Evolutionary conservation across 1,284 basidiomycete species (phyloP), one percentile per base, ranked within the genome.

Genomic region (Cutaneotrichosporon arboriforme): DNA sequence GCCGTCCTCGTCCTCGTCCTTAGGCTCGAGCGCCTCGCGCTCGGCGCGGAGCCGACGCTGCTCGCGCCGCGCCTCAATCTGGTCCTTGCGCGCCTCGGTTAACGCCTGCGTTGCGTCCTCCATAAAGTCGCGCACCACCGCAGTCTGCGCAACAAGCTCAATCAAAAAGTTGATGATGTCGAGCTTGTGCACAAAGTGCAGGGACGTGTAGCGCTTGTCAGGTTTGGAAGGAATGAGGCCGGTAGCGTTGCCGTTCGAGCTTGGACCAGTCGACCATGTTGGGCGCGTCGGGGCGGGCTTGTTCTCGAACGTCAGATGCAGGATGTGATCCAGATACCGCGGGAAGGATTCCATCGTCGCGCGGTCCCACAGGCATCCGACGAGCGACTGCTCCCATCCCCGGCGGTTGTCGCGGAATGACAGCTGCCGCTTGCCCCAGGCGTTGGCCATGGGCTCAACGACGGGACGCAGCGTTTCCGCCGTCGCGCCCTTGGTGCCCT

Each of bases 1-100:
- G 63, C 83, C 85, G 8, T 80, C 78, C 44, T 74, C 83, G 66
- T 84, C 86, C 50, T 73, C 74, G 50, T 84, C 85, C 14, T 79
- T 64, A 10, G 74, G 70, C 46, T 75, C 74, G 4, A 73, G 56
- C 2, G 63, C 69, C 20, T 69, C 69, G 22, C 59, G 63, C 48
- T 73, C 76, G 45, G 75, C 76, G 46, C 79, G 67, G 89, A 85
- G 80, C 67, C 86, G 84, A 74, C 90, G 92, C 76, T 87, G 86
- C 62, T 85, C 80, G 57, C 93, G 81, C 72, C 92, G 93, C 49
- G 93, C 83, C 62, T 98, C 94, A 35, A 94, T 89, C 73, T 93
- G 90, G 73, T 94, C 90, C 77, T 98, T 98, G 60, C 94, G 79
- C 47, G 96, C 79, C 40, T 92, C 88, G 10, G 96, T 97, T 55